These are phyloP conservation scores for Yamadazyma insecticola DNA, from an alignment of 805 yeast genomes.

Conservation along the genomic window DNA sequence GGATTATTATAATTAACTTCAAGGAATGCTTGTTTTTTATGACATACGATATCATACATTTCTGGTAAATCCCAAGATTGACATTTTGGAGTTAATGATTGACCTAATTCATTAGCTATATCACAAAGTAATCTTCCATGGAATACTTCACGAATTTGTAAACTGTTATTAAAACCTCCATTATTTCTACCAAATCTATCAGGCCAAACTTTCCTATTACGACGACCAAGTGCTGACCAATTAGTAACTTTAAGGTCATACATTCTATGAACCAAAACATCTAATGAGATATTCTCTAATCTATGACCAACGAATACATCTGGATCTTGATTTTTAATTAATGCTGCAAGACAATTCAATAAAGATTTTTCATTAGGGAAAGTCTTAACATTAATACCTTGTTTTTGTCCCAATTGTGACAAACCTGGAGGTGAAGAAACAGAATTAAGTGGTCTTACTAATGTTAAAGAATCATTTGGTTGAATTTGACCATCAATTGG, in stretches of 20 bases:
- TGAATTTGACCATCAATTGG: conserved; percentile 58
- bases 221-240: conserved; percentile 83
- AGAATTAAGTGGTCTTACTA: conserved; percentile 74
- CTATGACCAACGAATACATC: conserved; percentile 88
- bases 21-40: conserved; percentile 51
- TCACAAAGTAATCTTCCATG: conserved; percentile 90
- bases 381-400: conserved; percentile 46
- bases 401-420: conserved; percentile 52
- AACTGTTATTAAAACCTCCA: conserved; percentile 42
- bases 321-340: conserved; percentile 74
- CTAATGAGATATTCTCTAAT: conserved; percentile 72
- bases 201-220: conserved; percentile 75
- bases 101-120: conserved; percentile 91
- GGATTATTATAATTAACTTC: conserved; percentile 73
- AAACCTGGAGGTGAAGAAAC: conserved; percentile 73
- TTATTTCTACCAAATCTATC: conserved; percentile 57
- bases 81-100: conserved; percentile 84
- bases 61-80: conserved; percentile 92
- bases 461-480: conserved; percentile 62
- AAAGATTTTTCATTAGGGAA: conserved; percentile 74
- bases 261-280: conserved; percentile 78
- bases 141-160: conserved; percentile 62
- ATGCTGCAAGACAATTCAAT: conserved; percentile 68
- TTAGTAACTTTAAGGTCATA: conserved; percentile 65
- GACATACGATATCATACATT: conserved; percentile 81